Base-by-base conservation (phyloP, 148 eudicot species). In the Persicaria maculosa region DNA sequence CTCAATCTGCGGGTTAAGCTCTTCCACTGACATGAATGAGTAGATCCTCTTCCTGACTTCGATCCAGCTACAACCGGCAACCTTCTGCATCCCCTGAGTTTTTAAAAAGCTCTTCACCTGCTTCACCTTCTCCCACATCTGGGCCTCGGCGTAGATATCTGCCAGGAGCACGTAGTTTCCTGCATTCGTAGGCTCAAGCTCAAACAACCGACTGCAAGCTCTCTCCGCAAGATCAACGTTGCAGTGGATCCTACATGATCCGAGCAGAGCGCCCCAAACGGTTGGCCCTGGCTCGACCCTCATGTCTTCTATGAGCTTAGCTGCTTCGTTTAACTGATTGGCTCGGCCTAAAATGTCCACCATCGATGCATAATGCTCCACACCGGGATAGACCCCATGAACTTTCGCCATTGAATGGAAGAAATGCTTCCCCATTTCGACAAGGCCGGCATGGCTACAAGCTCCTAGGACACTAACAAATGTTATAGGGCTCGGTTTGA, bases 321-420 rank as follows among this genome's bases (percentile, higher is more conserved):
- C 86, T 31, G 98, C 98, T 83, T 95, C 97, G 22, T 84, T 85
- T 75, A 95, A 80, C 64, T 68, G 82, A 77, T 95, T 92, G 45
- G 98, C 98, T 73, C 98, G 91, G n/a, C 98, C 98, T 46, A 92
- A 88, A 79, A 92, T 83, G 84, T 95, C 98, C 61, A 95, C 96
- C 87, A 95, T 84, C 68, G 88, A 90, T 46, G 97, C 98, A 79
- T 92, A 95, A 69, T 95, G 98, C 80, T 92, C 98, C 69, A 79
- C 86, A 65, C 79, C 82, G 12, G 97, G 96, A 54, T 76, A 75
- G 72, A 95, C 83, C 46, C 81, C 79, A 77, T 92, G 86, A 17
- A 83, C 74, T 74, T 81, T 80, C 4, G 74, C 78, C 91, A 95
- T 92, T 10, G 95, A 90, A 25, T 85, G 57, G 74, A 92, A 95